Conservation (phyloP, 1,139 yeast species). For the Geotrichum armillariae region DNA sequence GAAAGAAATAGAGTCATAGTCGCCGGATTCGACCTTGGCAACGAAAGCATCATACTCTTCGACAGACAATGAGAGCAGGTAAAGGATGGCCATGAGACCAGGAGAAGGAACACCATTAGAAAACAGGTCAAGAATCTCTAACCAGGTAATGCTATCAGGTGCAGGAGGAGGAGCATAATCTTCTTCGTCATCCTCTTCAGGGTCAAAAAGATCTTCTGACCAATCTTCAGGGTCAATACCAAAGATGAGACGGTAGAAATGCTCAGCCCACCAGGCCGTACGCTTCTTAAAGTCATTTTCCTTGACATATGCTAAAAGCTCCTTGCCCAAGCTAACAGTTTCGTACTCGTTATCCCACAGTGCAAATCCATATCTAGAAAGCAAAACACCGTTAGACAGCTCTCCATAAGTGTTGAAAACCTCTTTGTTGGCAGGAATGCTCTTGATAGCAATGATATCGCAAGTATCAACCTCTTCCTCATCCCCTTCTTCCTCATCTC, state of each 20-base stretch:
- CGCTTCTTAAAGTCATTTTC: conserved; percentile 44
- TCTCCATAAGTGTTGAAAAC: conserved; percentile 80
- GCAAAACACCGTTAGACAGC: conserved; percentile 59
- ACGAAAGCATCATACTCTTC: conserved; percentile 27
- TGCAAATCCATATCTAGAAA: conserved; percentile 78
- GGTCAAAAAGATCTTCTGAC: conserved; percentile 32
- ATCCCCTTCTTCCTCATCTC: conserved; percentile 36
- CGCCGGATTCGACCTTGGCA: conserved; percentile 24
- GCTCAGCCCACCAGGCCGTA: conserved; percentile 62
- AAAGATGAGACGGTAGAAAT: conserved; percentile 47
- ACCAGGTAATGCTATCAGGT: conserved; percentile 22
- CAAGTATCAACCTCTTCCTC: conserved; percentile 42
- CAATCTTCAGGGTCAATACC: conserved; percentile 42
- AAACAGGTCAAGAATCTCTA: conserved; percentile 28
- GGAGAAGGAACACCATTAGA: conserved; percentile 44
- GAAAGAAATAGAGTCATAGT: conserved; percentile 20
- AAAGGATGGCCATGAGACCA: conserved; percentile 44
- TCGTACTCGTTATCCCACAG: conserved; percentile 58
- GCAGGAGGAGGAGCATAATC: conserved; percentile 17
- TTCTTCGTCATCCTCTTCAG: conserved; percentile 26
- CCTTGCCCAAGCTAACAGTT: conserved; percentile 55
- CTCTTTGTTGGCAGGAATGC: conserved; percentile 53
- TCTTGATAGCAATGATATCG: conserved; percentile 44
- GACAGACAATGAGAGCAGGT: conserved; percentile 36
- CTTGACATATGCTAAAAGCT: conserved; percentile 48